Percentiles rank a stretch among this genome's conserved stretches.
phyloP scores from a whole-genome alignment of 192 early-diverging fungal species.

The Podila verticillata region DNA sequence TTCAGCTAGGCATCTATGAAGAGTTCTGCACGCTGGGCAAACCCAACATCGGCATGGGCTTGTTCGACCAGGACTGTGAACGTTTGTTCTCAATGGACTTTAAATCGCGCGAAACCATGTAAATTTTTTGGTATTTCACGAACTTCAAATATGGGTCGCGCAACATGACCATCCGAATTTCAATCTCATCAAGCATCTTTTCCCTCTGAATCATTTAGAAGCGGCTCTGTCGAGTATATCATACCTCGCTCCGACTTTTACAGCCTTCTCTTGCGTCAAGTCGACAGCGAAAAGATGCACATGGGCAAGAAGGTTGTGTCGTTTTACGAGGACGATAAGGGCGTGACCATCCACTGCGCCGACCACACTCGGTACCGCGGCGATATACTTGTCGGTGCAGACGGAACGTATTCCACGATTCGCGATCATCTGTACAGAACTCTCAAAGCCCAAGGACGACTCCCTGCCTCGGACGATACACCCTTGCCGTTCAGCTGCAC shows the following conservation, averaged over 20 bases:
- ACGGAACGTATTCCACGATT: constrained; percentile 5
- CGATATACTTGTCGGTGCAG: constrained; percentile 7
- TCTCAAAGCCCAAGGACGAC: neutral
- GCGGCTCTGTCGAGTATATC: neutral
- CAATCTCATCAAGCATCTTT: neutral
- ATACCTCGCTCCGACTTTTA: constrained; percentile 2
- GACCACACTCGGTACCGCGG: neutral
- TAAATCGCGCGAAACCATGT: neutral
- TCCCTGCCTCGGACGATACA: neutral
- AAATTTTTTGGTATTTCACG: neutral
- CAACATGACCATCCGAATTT: neutral
- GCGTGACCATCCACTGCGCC: neutral
- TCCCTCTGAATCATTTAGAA: neutral
- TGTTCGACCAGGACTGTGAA: neutral
- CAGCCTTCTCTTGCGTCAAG: neutral
- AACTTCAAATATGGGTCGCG: neutral
- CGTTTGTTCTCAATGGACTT: constrained; percentile 1
- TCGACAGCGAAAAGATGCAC: neutral
- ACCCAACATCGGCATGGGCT: neutral
- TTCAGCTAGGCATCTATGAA: constrained; percentile 5
- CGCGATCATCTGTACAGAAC: constrained; percentile 1
- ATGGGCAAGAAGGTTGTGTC: neutral
- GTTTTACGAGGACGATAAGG: neutral
- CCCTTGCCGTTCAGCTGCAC: neutral
- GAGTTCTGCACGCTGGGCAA: neutral